Percentiles rank a stretch among this genome's conserved stretches.
These are phyloP conservation scores for Xylariaceae sp. DNA, from an alignment of 2,329 filamentous ascomycete genomes.

Conservation along the genomic window DNA sequence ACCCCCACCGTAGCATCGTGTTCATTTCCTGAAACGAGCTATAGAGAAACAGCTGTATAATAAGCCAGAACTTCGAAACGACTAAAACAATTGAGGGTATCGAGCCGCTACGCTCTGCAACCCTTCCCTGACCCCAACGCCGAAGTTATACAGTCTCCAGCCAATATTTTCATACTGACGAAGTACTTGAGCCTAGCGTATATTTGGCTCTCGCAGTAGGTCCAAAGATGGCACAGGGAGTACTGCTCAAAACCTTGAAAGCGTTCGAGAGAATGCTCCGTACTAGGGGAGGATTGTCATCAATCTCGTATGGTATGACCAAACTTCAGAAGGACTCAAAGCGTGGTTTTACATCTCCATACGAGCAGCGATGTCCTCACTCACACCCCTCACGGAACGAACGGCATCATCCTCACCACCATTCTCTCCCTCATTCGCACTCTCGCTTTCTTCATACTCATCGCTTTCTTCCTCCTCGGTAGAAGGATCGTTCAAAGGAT, in stretches of 20 bases:
- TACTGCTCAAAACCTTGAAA: not conserved
- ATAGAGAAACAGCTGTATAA: constrained; percentile 14
- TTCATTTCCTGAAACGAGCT: not conserved
- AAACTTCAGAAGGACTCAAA: not conserved
- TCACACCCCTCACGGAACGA: constrained; percentile 60
- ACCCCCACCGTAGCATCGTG: not conserved
- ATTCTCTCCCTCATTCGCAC: constrained; percentile 50
- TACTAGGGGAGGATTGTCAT: not conserved
- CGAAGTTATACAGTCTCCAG: constrained; percentile 11
- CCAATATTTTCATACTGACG: not conserved
- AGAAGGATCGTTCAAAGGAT: constrained; percentile 59
- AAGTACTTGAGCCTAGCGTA: not conserved
- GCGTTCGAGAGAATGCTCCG: not conserved
- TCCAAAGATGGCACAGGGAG: not conserved
- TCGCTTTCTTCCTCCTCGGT: constrained; percentile 56
- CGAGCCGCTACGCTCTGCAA: constrained; percentile 13
- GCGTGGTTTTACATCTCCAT: constrained; percentile 63
- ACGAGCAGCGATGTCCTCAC: constrained; percentile 66
- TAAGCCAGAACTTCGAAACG: not conserved
- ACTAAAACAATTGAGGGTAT: constrained; percentile 19
- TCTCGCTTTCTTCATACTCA: constrained; percentile 51
- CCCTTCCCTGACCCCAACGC: constrained; percentile 14
- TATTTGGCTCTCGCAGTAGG: not conserved
- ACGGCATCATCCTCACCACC: constrained; percentile 52
- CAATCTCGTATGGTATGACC: not conserved